Percentiles rank a stretch among this genome's conserved stretches.
Evolutionary conservation across 1,139 yeast species (phyloP).

Genomic region (Candida sp.): DNA sequence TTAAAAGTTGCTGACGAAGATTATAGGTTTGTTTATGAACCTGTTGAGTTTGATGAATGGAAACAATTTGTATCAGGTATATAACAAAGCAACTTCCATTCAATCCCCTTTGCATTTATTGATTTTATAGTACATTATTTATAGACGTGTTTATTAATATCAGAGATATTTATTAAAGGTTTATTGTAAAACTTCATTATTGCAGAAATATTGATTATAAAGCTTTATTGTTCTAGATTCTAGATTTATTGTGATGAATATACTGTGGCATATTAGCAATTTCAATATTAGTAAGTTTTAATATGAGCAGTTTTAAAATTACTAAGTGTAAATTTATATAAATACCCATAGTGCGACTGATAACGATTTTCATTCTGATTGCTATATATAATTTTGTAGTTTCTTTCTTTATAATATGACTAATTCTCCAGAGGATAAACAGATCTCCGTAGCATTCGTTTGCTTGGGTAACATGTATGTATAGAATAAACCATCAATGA

Average conservation of each 20-base stretch:
- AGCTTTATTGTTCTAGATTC: background rate
- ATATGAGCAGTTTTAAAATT: no score
- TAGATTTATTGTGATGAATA: background rate
- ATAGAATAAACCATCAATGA: background rate
- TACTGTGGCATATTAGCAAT: no score
- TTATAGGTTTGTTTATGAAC: constrained; percentile 26
- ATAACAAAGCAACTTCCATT: constrained; percentile 6
- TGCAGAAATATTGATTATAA: no score
- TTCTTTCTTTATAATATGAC: constrained; percentile 1
- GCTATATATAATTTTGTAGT: no score
- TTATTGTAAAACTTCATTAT: no score
- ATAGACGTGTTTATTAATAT: background rate
- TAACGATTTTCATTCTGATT: no score
- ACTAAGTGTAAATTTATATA: no score
- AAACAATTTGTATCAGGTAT: constrained; percentile 21
- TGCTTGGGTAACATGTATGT: constrained; percentile 88
- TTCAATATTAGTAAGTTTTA: no score
- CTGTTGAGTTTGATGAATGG: constrained; percentile 41
- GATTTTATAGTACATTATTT: background rate
- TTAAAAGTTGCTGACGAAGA: constrained; percentile 17
- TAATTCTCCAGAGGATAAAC: constrained; percentile 19
- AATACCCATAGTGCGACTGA: background rate
- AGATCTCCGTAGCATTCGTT: constrained; percentile 75
- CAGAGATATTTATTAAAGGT: background rate
- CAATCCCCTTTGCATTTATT: background rate